Evolutionary conservation across 1,139 yeast genomes (phyloP), one percentile per base, ranked within the genome.

Genomic region (Kazachstania sp.): DNA sequence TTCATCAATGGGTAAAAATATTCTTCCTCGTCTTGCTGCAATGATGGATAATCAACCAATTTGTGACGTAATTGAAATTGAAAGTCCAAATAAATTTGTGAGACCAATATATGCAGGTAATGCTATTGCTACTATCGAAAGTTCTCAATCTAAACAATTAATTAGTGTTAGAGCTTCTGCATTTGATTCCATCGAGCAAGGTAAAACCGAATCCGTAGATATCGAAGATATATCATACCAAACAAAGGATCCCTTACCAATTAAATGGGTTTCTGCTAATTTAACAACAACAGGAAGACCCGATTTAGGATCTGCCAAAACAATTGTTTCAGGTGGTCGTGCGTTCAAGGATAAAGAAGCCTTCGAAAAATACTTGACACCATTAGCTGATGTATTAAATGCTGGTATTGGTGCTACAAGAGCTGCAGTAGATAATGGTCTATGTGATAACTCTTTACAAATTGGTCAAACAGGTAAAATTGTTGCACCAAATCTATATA

Each of bases 351-450:
- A 81, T 66, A 90, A 87, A 69, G 96, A 85, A 63, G 82, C 84
- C 49, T 92, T 92, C 65, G 95, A 86, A 50, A 67, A 75, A 50
- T 60, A 87, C 54, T 72, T 92, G 49, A 80, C 77, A 55, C 98
- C 98, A 45, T 74, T 92, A 56, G 97, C 98, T 12, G 80, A 79
- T 49, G 77, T 86, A 52, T 71, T 92, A 31, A 52, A 57, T 30
- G 98, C 97, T 2, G 97, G 95, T 45, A 85, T 92, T 45, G 98
- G 98, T 61, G 98, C 98, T 12, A 87, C 96, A 7, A 82, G 98
- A 67, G 98, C 97, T 16, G 97, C 97, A 18, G 98, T 92, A 29
- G 98, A 92, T 67, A 77, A 95, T 42, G 97, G 97, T 0, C 88
- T 79, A 66, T 90, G 95, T 62, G 97, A 92, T 65, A 92, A 92